A percentile compares a stretch with the other conserved stretches of the same genome.
Conservation (phyloP, 257 asterid species). For the Perilla frutescens region DNA sequence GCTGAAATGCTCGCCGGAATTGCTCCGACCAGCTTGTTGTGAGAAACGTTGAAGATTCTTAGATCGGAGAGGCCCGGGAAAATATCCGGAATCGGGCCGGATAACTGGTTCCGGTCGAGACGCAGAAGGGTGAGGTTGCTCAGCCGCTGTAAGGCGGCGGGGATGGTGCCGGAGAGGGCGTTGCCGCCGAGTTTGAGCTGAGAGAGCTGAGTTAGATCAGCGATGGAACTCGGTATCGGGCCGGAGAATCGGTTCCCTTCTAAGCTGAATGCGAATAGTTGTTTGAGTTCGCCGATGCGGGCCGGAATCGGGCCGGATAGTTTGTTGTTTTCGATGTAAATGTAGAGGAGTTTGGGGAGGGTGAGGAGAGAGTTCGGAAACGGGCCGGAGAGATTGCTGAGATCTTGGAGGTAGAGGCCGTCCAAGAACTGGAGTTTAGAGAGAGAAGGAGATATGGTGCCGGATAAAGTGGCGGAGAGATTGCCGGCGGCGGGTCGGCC, state of each 20-base stretch:
- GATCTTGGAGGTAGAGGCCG: slow-evolving; percentile 50
- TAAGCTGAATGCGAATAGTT: slow-evolving; percentile 43
- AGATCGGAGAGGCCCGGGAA: slow-evolving; percentile 49
- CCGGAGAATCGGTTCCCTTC: slow-evolving; percentile 72
- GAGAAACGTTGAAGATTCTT: slow-evolving; percentile 38
- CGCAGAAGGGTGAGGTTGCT: slow-evolving; percentile 44
- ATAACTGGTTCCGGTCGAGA: slow-evolving; percentile 51
- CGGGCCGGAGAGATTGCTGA: slow-evolving; percentile 54
- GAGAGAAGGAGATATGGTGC: slow-evolving; percentile 67
- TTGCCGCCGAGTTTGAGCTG: slow-evolving; percentile 62
- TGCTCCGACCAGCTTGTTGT: slow-evolving; percentile 60
- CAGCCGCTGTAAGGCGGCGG: slow-evolving; percentile 45
- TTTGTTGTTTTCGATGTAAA: slow-evolving; percentile 61
- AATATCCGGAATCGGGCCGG: slow-evolving; percentile 66
- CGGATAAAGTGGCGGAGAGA: slow-evolving; percentile 45
- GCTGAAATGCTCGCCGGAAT: slow-evolving; percentile 59
- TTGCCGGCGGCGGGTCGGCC: slow-evolving; percentile 44
- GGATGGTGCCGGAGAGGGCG: slow-evolving; percentile 63
- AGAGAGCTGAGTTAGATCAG: slow-evolving; percentile 43
- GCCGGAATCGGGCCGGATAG: slow-evolving; percentile 65
- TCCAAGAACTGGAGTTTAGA: slow-evolving; percentile 54
- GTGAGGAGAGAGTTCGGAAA: slow-evolving; percentile 52
- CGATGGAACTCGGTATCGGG: slow-evolving; percentile 55
- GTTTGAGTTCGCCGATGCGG: slow-evolving; percentile 40
- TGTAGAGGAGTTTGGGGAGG: slow-evolving; percentile 39